Evolutionary conservation across 257 asterid genomes (phyloP).

Genomic region (Rauvolfia tetraphylla): DNA sequence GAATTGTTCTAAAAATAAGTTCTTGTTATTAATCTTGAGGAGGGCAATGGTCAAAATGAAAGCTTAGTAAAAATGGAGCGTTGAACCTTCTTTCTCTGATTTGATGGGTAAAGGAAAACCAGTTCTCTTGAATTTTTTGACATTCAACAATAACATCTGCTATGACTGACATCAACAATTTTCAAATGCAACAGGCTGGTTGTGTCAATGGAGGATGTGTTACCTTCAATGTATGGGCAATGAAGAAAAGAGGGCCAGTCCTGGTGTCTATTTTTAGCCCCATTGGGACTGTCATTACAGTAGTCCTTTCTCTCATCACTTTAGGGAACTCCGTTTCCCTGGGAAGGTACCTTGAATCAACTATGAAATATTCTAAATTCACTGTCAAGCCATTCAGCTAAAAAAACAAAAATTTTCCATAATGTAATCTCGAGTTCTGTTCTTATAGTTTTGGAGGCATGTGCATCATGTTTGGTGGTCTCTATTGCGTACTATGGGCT

Average conservation of each 20-base stretch:
- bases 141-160: neutral
- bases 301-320: conserved; percentile 49
- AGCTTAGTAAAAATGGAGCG: no score
- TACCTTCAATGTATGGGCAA: conserved; percentile 85
- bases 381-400: neutral
- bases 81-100: neutral
- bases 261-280: conserved; percentile 85
- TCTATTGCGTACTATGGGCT: conserved; percentile 85
- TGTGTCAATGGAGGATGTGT: conserved; percentile 62
- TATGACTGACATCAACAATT: neutral
- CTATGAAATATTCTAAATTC: neutral
- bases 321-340: conserved; percentile 47
- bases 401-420: neutral
- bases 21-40: neutral
- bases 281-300: conserved; percentile 68
- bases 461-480: conserved; percentile 80
- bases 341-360: conserved; percentile 51
- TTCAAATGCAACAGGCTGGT: conserved; percentile 53
- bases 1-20: neutral
- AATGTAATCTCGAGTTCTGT: neutral
- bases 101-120: neutral
- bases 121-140: neutral
- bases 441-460: conserved; percentile 67
- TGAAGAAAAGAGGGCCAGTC: conserved; percentile 92
- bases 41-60: neutral